Base-by-base conservation (phyloP, 495 filamentous ascomycete genomes). In the Haplographium delicatum region DNA sequence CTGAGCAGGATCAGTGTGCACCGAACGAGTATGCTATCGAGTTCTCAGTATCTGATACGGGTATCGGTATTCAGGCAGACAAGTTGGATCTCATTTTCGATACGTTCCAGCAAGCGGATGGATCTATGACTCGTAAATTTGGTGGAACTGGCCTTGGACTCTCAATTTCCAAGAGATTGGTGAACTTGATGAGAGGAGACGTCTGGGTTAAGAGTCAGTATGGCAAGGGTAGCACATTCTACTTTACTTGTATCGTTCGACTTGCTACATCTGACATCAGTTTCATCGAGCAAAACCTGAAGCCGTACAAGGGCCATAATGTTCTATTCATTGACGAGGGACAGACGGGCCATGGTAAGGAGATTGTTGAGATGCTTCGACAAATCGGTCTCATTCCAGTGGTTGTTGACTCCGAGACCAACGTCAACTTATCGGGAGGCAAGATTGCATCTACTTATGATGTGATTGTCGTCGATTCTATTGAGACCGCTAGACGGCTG, bases 31-130 rank as follows among this genome's bases (percentile, higher is more conserved):
- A 94, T 61, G 88, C 89, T 11, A 93, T 96, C 62, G 88, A 97
- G 65, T 97, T 99, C 68, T 86, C 91, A 15, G 93, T 99, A 30
- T 87, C 89, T 2, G 93, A 99, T 63, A 99, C 94, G 20, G 93
- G 93, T 44, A 99, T 99, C 62, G 93, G 93, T 58, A 97, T 99
- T 53, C 88, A 91, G 62, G 76, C 84, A 42, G 93, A 97, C 63
- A 99, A 99, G 71, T 80, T 97, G 22, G 90, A 96, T 65, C 70
- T 97, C 50, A 99, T 99, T 65, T 99, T 99, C 64, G 93, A 97
- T 67, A 99, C 93, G 11, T 99, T 99, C 82, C 94, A 96, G 62
- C 93, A 99, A 71, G 93, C 93, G 8, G 93, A 99, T 69, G 93
- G 93, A 26, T 96, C 91, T 7, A 99, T 94, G 60, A 99, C 93